phyloP scores from a whole-genome alignment of 2,329 filamentous ascomycete species.

The Aurifilum marmelostoma region DNA sequence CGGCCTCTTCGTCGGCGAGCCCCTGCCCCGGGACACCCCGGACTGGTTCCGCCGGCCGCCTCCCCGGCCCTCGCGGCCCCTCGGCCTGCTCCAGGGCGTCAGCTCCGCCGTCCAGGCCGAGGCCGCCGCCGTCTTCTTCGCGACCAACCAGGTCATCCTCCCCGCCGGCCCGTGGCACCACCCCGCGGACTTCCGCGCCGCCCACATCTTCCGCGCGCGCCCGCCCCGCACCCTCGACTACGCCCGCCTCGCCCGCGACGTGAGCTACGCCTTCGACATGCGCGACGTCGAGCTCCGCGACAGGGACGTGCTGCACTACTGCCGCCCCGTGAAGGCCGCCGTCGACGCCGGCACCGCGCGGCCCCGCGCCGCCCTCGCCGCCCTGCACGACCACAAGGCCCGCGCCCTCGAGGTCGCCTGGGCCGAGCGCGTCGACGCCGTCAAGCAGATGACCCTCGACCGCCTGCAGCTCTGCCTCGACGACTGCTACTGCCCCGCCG shows the following conservation, averaged over 20 bases:
- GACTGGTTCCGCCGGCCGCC: neutral
- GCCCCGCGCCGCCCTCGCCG: conserved; percentile 9
- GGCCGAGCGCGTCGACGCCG: conserved; percentile 16
- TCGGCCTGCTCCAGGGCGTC: conserved; percentile 22
- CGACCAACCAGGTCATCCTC: conserved; percentile 19
- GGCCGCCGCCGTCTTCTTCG: conserved; percentile 15
- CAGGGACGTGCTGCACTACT: neutral
- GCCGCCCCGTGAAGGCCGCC: neutral
- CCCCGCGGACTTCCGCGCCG: neutral
- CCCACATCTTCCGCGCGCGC: neutral
- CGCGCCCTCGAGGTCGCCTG: conserved; percentile 2
- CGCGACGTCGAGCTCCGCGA: conserved; percentile 13
- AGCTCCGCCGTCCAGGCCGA: conserved; percentile 13
- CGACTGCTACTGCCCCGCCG: conserved; percentile 16
- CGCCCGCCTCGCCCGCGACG: conserved; percentile 15
- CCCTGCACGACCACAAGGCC: conserved; percentile 13
- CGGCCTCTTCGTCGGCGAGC: neutral
- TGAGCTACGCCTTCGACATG: conserved; percentile 27
- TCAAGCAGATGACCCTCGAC: conserved; percentile 22
- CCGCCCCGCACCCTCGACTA: neutral
- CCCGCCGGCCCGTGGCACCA: neutral
- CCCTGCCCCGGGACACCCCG: neutral
- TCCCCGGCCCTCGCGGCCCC: neutral
- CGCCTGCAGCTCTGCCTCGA: conserved; percentile 20
- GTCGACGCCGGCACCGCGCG: neutral